phyloP scores from a whole-genome alignment of 306 rosid genomes.

The Casuarina glauca region DNA sequence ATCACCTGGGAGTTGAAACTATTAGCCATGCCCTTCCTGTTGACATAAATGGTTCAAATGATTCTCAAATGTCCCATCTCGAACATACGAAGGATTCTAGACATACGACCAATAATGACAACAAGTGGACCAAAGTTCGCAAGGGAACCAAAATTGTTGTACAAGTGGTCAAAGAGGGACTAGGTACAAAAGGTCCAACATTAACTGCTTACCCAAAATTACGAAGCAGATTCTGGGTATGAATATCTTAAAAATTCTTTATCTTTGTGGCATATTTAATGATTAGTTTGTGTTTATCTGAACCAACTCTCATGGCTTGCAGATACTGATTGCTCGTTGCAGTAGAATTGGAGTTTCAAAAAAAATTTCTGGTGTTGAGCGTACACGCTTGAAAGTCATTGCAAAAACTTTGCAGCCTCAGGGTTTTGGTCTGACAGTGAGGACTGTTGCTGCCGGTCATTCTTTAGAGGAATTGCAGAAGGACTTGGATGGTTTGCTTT shows the following conservation, averaged over 20 bases:
- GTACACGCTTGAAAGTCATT: conserved; percentile 80
- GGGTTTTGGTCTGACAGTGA: conserved; percentile 93
- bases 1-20: conserved; percentile 49
- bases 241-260: conserved; percentile 13
- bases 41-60: conserved; percentile 49
- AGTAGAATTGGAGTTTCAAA: conserved; percentile 82
- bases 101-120: conserved; percentile 36
- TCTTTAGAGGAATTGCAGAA: conserved; percentile 85
- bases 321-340: conserved; percentile 70
- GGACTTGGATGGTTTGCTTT: conserved; percentile 81
- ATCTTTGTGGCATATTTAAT: conserved; percentile 22
- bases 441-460: conserved; percentile 96
- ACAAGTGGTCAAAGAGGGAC: conserved; percentile 95
- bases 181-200: conserved; percentile 89
- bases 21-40: conserved; percentile 32
- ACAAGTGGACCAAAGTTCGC: conserved; percentile 75
- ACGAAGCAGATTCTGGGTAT: conserved; percentile 98
- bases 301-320: conserved; percentile 45
- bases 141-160: conserved; percentile 90
- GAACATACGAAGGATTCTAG: conserved; percentile 48
- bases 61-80: conserved; percentile 42
- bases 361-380: conserved; percentile 80
- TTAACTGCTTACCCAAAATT: conserved; percentile 83
- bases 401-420: conserved; percentile 94
- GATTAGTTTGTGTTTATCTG: conserved; percentile 21